Conservation (phyloP, 2,329 filamentous ascomycete genomes). For the Fusarium sp. region DNA sequence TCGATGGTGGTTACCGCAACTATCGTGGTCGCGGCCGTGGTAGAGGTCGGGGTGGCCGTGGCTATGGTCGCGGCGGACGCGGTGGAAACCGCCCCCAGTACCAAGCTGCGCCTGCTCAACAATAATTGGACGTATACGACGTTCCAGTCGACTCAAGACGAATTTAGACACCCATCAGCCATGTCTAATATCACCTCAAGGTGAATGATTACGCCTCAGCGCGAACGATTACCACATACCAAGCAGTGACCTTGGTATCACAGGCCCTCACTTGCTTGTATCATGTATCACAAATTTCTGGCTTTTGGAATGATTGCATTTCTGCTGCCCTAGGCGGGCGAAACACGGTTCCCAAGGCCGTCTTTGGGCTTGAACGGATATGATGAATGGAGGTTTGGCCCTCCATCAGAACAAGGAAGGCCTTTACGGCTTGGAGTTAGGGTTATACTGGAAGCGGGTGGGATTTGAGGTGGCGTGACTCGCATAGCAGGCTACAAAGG, state of each 20-base stretch:
- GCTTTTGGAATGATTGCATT: conserved; percentile 43
- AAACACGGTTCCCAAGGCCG: conserved; percentile 27
- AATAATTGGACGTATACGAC: conserved; percentile 39
- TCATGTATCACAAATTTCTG: conserved; percentile 52
- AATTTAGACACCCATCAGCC: conserved; percentile 8
- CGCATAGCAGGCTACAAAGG: conserved; percentile 37
- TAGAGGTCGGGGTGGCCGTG: conserved; percentile 68
- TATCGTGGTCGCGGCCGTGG: conserved; percentile 86
- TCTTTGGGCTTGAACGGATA: conserved; percentile 36
- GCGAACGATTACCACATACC: conserved; percentile 22
- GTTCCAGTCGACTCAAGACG: conserved; percentile 8
- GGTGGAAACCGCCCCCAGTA: conserved; percentile 55
- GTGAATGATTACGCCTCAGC: conserved; percentile 2
- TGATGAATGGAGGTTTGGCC: conserved; percentile 31
- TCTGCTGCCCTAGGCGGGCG: conserved; percentile 35
- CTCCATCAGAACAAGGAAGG: conserved; percentile 38
- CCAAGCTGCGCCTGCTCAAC: conserved; percentile 49
- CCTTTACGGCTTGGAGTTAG: conserved; percentile 47
- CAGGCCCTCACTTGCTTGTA: conserved; percentile 41
- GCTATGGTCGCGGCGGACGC: conserved; percentile 58
- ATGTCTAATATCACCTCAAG: conserved; percentile 13
- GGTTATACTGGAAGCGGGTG: conserved; percentile 47
- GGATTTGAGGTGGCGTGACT: conserved; percentile 33
- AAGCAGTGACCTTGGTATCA: conserved; percentile 20
- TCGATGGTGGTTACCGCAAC: conserved; percentile 84